Evolutionary conservation across 2,329 filamentous ascomycete species (phyloP).

Genomic region (Aureobasidium sp.): DNA sequence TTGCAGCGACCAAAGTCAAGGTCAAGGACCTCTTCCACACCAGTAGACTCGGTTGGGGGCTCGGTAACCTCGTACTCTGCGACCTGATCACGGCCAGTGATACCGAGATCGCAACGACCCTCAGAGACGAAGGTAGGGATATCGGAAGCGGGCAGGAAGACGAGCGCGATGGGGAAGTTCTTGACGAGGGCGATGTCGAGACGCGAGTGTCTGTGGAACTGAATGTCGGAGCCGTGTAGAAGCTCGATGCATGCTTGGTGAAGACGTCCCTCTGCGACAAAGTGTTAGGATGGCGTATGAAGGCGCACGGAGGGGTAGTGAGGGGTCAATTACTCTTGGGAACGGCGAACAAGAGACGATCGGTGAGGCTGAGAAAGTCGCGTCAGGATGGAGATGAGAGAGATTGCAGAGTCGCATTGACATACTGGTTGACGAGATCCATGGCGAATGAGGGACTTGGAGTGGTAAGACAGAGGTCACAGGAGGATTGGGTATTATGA

Average conservation of each 20-base stretch:
- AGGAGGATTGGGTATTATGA: neutral
- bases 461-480: neutral
- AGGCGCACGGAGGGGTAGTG: constrained; percentile 19
- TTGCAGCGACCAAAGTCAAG: constrained; percentile 86
- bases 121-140: constrained; percentile 97
- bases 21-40: constrained; percentile 81
- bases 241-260: constrained; percentile 84
- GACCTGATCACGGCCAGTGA: constrained; percentile 89
- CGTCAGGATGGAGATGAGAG: constrained; percentile 4
- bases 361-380: constrained; percentile 62
- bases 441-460: constrained; percentile 18
- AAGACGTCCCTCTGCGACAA: constrained; percentile 63
- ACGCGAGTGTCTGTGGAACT: constrained; percentile 89
- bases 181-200: constrained; percentile 97
- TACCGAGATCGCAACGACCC: constrained; percentile 86
- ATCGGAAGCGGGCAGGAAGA: constrained; percentile 94
- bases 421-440: constrained; percentile 32
- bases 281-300: neutral
- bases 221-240: constrained; percentile 87
- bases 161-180: constrained; percentile 88
- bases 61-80: constrained; percentile 57
- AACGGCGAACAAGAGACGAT: constrained; percentile 91
- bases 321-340: constrained; percentile 72
- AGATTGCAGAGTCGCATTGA: constrained; percentile 4
- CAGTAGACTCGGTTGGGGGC: constrained; percentile 43